These are phyloP conservation scores for Mycena galopus DNA, from an alignment of 768 basidiomycete genomes.

Conservation along the genomic window DNA sequence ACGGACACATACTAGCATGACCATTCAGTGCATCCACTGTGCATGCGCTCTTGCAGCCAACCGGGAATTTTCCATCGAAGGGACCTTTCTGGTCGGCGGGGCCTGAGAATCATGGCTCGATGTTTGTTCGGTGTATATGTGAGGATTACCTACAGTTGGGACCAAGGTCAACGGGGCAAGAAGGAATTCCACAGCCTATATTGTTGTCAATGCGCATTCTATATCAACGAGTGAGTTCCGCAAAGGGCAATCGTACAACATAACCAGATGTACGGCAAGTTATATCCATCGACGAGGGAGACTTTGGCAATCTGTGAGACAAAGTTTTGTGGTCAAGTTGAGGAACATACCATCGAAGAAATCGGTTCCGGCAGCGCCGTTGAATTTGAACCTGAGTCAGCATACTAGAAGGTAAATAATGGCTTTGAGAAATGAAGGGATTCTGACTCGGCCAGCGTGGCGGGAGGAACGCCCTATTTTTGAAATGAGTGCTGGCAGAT, in stretches of 20 bases:
- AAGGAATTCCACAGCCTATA: constrained; percentile 53
- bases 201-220: constrained; percentile 42
- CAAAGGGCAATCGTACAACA: background rate
- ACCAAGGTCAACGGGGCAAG: constrained; percentile 61
- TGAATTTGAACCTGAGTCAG: background rate
- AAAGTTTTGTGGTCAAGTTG: background rate
- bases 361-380: background rate
- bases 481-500: too few relatives aligned
- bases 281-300: constrained; percentile 64
- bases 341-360: background rate
- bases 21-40: constrained; percentile 51
- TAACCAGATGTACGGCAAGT: constrained; percentile 52
- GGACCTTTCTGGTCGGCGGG: constrained; percentile 33
- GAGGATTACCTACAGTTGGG: constrained; percentile 47
- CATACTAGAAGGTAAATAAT: too few relatives aligned
- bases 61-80: constrained; percentile 48
- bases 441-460: constrained; percentile 59
- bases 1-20: constrained; percentile 53
- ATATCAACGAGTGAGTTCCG: background rate
- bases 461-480: constrained; percentile 56
- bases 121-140: background rate
- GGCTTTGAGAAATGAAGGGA: constrained; percentile 42
- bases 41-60: constrained; percentile 62
- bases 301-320: constrained; percentile 36
- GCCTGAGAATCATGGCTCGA: constrained; percentile 18